Evolutionary conservation across 2,329 filamentous ascomycete species (phyloP).

Genomic region (Sclerotinia minor): DNA sequence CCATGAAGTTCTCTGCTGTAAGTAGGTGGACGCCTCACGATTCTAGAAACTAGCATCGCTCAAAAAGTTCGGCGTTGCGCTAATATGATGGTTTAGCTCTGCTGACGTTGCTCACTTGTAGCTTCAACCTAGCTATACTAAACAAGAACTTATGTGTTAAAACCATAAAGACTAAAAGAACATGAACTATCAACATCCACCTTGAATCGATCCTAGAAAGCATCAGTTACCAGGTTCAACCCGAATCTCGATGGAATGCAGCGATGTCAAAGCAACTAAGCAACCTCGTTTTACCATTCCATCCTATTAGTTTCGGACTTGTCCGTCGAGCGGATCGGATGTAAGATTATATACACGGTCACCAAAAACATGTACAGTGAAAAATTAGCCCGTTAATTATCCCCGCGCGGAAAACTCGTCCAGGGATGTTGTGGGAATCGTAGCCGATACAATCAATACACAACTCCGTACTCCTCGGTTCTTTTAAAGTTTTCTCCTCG

Average conservation of each 20-base stretch:
- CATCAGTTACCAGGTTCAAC: background rate
- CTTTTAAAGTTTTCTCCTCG: background rate
- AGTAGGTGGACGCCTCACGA: background rate
- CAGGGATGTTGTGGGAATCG: background rate
- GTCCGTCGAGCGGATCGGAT: no score
- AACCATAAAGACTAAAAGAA: background rate
- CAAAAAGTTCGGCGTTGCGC: background rate
- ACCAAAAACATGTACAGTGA: background rate
- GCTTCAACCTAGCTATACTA: background rate
- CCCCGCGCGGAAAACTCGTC: background rate
- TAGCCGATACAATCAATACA: no score
- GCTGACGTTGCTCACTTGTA: background rate
- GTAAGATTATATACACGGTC: no score
- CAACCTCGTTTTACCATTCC: background rate
- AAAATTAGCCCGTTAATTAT: no score
- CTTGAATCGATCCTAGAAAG: background rate
- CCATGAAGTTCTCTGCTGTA: background rate
- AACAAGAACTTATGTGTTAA: background rate
- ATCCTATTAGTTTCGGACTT: background rate
- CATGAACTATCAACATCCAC: no score
- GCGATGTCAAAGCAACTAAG: background rate
- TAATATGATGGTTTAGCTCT: background rate
- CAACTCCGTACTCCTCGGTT: background rate
- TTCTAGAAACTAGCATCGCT: background rate
- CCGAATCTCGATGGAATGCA: background rate